A percentile compares a stretch with the other conserved stretches of the same genome.
These are phyloP conservation scores for Fusarium foetens DNA, from an alignment of 2,329 filamentous ascomycete species.

Conservation along the genomic window DNA sequence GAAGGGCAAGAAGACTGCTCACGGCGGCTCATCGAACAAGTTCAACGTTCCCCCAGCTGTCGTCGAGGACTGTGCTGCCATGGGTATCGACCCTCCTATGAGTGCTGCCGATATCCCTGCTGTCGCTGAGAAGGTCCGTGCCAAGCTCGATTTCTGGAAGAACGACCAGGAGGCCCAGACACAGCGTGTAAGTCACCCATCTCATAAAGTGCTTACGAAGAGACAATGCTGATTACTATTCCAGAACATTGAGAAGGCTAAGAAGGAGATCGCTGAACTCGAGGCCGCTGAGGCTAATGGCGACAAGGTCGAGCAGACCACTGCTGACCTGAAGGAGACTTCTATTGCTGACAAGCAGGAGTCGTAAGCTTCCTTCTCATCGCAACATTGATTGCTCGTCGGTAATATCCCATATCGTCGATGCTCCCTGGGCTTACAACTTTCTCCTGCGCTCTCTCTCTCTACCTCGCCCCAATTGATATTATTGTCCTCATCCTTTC, in stretches of 20 bases:
- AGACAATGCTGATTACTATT: conserved; percentile 44
- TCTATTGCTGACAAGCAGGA: conserved; percentile 64
- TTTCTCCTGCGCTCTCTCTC: conserved; percentile 1
- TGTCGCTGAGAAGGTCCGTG: conserved; percentile 88
- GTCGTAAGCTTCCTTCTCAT: conserved; percentile 48
- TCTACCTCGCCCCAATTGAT: background rate
- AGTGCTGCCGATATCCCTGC: conserved; percentile 82
- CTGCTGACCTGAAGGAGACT: conserved; percentile 62
- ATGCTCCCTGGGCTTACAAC: conserved; percentile 22
- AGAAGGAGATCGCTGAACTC: conserved; percentile 92
- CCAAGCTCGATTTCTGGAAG: conserved; percentile 93
- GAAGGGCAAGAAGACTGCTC: conserved; percentile 75
- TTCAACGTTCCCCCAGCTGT: conserved; percentile 92
- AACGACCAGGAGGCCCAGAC: conserved; percentile 89
- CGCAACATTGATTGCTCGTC: conserved; percentile 8
- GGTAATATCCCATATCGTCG: conserved; percentile 23
- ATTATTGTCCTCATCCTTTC: conserved; percentile 1
- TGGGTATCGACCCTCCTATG: conserved; percentile 89
- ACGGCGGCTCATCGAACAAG: conserved; percentile 60
- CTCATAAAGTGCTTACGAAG: background rate
- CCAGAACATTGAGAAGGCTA: conserved; percentile 95
- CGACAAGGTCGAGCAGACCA: conserved; percentile 65
- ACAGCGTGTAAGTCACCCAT: conserved; percentile 74
- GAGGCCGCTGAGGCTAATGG: conserved; percentile 68
- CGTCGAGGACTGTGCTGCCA: conserved; percentile 86